Conservation (phyloP, 192 early-diverging fungal genomes). For the Gaertneriomyces sp. region DNA sequence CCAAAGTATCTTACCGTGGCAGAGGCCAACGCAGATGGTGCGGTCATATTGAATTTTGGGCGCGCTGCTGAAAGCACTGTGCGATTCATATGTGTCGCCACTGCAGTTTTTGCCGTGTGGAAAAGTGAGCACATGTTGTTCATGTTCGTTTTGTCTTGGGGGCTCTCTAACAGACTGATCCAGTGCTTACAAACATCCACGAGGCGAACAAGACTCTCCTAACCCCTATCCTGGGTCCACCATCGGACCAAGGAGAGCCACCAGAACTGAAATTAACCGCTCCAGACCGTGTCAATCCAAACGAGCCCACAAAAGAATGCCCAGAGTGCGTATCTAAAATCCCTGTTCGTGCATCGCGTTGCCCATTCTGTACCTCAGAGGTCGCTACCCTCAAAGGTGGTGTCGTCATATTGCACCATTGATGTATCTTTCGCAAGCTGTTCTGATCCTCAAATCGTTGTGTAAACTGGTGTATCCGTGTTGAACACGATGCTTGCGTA, state of each 20-base stretch:
- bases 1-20: slow-evolving; percentile 14
- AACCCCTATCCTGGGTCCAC: neutral
- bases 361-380: slow-evolving; percentile 6
- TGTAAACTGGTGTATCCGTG: too few relatives aligned
- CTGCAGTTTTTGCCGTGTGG: slow-evolving; percentile 18
- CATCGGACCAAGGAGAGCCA: too few relatives aligned
- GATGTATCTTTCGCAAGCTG: too few relatives aligned
- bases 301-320: slow-evolving; percentile 5
- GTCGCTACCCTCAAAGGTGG: neutral
- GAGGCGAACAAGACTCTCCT: slow-evolving; percentile 1
- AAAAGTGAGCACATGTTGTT: slow-evolving; percentile 1
- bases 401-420: too few relatives aligned
- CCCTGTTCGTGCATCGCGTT: neutral
- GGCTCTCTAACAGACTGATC: neutral
- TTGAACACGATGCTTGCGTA: too few relatives aligned
- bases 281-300: neutral
- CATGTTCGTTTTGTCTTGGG: neutral
- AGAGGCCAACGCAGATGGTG: slow-evolving; percentile 19
- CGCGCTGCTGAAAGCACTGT: neutral
- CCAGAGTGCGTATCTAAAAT: slow-evolving; percentile 8
- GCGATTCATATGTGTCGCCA: slow-evolving; percentile 9
- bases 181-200: slow-evolving; percentile 6
- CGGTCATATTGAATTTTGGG: slow-evolving; percentile 18
- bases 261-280: neutral
- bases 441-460: too few relatives aligned